Conservation (phyloP, 768 basidiomycete species). For the Boletus rubroflammeus region DNA sequence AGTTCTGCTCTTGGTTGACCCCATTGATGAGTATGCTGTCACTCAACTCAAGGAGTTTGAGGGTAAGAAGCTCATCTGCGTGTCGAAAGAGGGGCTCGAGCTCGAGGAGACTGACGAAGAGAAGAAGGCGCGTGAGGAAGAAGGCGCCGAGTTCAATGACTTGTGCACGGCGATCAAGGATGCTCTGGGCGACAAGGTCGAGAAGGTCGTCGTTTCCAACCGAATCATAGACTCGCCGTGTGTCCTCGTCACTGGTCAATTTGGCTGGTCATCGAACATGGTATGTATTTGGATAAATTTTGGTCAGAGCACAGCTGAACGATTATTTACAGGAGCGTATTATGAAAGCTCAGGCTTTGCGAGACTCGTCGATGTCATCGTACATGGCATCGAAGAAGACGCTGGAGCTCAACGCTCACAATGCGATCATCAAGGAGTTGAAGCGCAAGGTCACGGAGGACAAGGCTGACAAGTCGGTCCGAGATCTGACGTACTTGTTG, state of each 20-base stretch:
- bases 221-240: slow-evolving; percentile 96
- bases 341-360: slow-evolving; percentile 98
- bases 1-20: slow-evolving; percentile 95
- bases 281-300: slow-evolving; percentile 39
- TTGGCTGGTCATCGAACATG: slow-evolving; percentile 99
- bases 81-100: slow-evolving; percentile 99
- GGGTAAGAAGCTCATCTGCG: slow-evolving; percentile 94
- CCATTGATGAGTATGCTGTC: slow-evolving; percentile 98
- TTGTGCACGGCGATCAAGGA: slow-evolving; percentile 97
- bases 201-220: slow-evolving; percentile 98
- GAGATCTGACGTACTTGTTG: slow-evolving; percentile 91
- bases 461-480: slow-evolving; percentile 97
- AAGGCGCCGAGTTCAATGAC: slow-evolving; percentile 77
- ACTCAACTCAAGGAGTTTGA: slow-evolving; percentile 99
- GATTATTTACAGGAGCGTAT: slow-evolving; percentile 68
- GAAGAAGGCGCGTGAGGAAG: slow-evolving; percentile 87
- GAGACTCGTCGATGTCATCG: slow-evolving; percentile 95
- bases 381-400: slow-evolving; percentile 99
- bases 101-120: slow-evolving; percentile 99
- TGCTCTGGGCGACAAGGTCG: slow-evolving; percentile 97
- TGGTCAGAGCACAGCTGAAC: not conserved
- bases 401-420: slow-evolving; percentile 88
- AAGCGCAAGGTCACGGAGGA: slow-evolving; percentile 94
- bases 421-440: slow-evolving; percentile 94
- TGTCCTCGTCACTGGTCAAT: slow-evolving; percentile 97